Base-by-base conservation (phyloP, 768 basidiomycete genomes). In the Lactarius deliciosus region DNA sequence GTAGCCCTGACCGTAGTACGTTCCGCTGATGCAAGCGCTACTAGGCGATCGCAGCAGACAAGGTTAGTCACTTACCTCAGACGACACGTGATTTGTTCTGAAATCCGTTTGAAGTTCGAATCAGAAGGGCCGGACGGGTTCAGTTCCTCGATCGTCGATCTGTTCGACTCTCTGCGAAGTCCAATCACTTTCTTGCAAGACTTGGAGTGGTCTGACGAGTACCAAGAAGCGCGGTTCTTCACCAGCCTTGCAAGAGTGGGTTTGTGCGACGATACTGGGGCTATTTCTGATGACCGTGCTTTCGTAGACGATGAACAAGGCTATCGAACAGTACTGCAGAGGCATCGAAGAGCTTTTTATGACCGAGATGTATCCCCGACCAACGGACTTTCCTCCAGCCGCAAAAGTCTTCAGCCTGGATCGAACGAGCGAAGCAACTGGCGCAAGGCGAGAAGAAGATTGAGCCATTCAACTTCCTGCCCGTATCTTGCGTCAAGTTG, bases 141-240 rank as follows among this genome's bases (percentile, higher is more conserved):
- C 73, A 96, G 94, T 71, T 95, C 96, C n/a, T 98, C 96, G 0
- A 96, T 99, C 63, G 88, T 95, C 28, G 97, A 99, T 76, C 82
- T 99, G 1, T 98, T 98, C 73, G 94, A 94, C 69, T 97, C 95
- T 3, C 82, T 98, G 63, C 86, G 92, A 60, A 94, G 92, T 71
- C 94, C 96, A 0, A 89, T 95, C 72, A 84, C 85, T 64, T 95
- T 97, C 77, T 77, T 99, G 55, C 85, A 92, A 75, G 91, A 92
- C 57, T 79, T 99, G 47, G 85, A 95, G 67, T 99, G 97, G 97
- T 87, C 90, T 13, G 93, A 98, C 73, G 86, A 87, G 58, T 91
- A 91, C 70, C 91, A 96, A 74, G 84, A 92, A 66, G 94, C 94
- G 4, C 82, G 88, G 56, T 99, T 98, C 77, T 90, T 92, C 73